Evolutionary conservation across 139 green algal species (phyloP).

Genomic region (Picochlorum sp.): DNA sequence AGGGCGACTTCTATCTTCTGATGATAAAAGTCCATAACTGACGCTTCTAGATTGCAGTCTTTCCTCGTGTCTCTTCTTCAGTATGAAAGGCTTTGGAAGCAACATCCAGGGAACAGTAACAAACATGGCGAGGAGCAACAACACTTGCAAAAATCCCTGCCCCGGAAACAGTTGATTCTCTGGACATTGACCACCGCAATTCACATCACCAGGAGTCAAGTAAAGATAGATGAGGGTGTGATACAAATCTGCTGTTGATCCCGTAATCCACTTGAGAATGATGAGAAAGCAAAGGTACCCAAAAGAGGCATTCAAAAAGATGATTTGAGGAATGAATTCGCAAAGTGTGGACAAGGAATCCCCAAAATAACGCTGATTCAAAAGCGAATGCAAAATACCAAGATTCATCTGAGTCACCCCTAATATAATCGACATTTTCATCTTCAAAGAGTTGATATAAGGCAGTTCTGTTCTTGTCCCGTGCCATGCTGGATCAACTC

Average conservation of each 20-base stretch:
- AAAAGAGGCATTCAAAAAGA: slow-evolving; percentile 95
- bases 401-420: slow-evolving; percentile 91
- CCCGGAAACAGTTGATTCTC: slow-evolving; percentile 59
- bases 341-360: slow-evolving; percentile 75
- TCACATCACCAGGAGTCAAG: slow-evolving; percentile 64
- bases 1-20: slow-evolving; percentile 9
- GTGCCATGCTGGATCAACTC: slow-evolving; percentile 94
- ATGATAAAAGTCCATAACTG: slow-evolving; percentile 19
- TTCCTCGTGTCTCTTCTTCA: slow-evolving; percentile 69
- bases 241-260: slow-evolving; percentile 85
- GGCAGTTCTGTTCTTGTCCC: slow-evolving; percentile 90
- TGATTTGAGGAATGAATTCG: slow-evolving; percentile 85
- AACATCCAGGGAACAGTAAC: slow-evolving; percentile 91
- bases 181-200: slow-evolving; percentile 35
- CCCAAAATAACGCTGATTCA: slow-evolving; percentile 84
- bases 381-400: slow-evolving; percentile 84
- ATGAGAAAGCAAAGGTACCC: slow-evolving; percentile 95
- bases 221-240: slow-evolving; percentile 99
- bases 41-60: slow-evolving; percentile 1
- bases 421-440: slow-evolving; percentile 98
- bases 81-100: slow-evolving; percentile 91
- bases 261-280: slow-evolving; percentile 85
- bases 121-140: slow-evolving; percentile 76
- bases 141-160: slow-evolving; percentile 55
- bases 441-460: slow-evolving; percentile 96